A percentile compares a stretch with the other conserved stretches of the same genome.
These are phyloP conservation scores for Aplosporella prunicola DNA, from an alignment of 2,329 filamentous ascomycete species.

Conservation along the genomic window DNA sequence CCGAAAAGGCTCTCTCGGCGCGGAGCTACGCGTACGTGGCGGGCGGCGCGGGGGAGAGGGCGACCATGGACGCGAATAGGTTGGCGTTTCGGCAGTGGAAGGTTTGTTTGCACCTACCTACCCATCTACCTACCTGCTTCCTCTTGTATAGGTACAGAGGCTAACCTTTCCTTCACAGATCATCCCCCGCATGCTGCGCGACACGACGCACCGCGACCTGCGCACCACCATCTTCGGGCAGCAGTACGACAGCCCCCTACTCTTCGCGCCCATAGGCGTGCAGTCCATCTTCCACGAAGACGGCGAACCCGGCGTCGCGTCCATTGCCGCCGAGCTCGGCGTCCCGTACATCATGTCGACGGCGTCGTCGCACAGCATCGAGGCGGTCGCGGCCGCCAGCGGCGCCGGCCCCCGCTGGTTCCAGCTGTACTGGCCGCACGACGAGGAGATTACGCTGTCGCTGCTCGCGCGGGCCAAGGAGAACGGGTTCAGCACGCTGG, in stretches of 20 bases:
- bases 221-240: constrained; percentile 23
- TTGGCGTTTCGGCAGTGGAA: constrained; percentile 47
- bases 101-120: constrained; percentile 16
- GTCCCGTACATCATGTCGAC: constrained; percentile 59
- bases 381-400: constrained; percentile 51
- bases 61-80: constrained; percentile 52
- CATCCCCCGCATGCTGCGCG: constrained; percentile 7
- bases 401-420: constrained; percentile 53
- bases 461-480: constrained; percentile 47
- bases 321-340: constrained; percentile 48
- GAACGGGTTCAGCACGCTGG: constrained; percentile 51
- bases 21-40: constrained; percentile 51
- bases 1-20: constrained; percentile 38
- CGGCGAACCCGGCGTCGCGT: constrained; percentile 52
- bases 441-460: constrained; percentile 54
- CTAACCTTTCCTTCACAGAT: not conserved
- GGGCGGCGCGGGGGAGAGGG: constrained; percentile 52
- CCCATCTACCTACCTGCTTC: too few relatives aligned
- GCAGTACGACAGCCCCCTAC: constrained; percentile 40
- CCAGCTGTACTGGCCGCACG: constrained; percentile 62
- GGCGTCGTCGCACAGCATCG: constrained; percentile 50
- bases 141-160: too few relatives aligned
- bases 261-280: constrained; percentile 59
- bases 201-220: constrained; percentile 7
- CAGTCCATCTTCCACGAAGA: constrained; percentile 56